Evolutionary conservation across 169 alveolate genomes (phyloP).

Genomic region (Plasmodium berghei): DNA sequence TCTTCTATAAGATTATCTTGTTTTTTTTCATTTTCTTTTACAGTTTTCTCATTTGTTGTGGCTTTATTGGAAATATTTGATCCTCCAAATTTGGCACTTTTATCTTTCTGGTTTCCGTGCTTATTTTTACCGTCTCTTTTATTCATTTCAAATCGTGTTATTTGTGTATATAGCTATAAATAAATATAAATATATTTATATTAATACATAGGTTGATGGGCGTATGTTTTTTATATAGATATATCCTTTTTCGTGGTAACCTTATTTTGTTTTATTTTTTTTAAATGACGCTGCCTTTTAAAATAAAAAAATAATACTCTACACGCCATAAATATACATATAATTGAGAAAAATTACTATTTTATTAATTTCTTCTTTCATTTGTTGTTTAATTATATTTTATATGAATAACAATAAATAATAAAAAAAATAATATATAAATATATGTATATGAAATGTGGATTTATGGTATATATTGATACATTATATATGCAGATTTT

Average conservation of each 20-base stretch:
- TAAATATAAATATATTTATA: conserved; percentile 2
- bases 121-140: conserved; percentile 6
- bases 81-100: not conserved
- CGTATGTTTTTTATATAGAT: not conserved
- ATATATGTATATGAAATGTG: too few species aligned
- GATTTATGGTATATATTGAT: too few species aligned
- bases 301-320: too few species aligned
- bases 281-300: too few species aligned
- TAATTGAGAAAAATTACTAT: too few species aligned
- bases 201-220: not conserved
- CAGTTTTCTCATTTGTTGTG: not conserved
- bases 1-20: not conserved
- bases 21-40: not conserved
- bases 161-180: conserved; percentile 12
- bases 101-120: not conserved
- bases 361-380: too few species aligned
- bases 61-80: not conserved
- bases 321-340: too few species aligned
- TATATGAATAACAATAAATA: too few species aligned
- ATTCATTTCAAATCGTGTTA: not conserved
- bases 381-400: too few species aligned
- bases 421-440: too few species aligned
- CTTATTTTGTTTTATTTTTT: not conserved
- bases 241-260: not conserved
- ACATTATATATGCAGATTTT: too few species aligned